Base-by-base conservation (phyloP, 176 grass and related monocot genomes). In the Puccinellia tenuiflora region DNA sequence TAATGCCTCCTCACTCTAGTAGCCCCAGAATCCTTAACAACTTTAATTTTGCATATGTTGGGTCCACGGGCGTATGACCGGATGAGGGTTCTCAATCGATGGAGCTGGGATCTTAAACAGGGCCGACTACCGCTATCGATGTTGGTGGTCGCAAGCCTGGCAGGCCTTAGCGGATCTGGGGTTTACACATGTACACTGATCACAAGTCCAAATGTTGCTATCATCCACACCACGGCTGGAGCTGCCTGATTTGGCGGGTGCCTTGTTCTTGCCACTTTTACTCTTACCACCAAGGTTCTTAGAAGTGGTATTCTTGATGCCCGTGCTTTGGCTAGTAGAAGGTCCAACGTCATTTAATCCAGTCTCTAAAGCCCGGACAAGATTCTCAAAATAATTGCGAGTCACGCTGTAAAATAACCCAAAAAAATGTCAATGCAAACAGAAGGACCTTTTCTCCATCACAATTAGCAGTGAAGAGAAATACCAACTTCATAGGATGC, bases 341-440 rank as follows among this genome's bases (percentile, higher is more conserved):
- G 97, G 89, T n/a, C 93, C 97, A 46, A 99, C 97, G 43, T 96
- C 93, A 51, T 92, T 96, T 85, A 99, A 87, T 63, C 97, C 97
- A 68, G 89, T 96, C 88, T 99, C 97, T 78, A 99, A 63, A 78
- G 97, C 97, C 75, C 84, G 91, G 26, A 99, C 97, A 1, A 99
- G 91, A 83, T 99, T 99, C 84, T 99, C 97, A 81, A 99, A 99
- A 85, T 99, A 99, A 87, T 99, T 99, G 69, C 91, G 91, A 52
- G 97, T 99, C 24, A 99, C 97, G 68, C 97, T 99, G 93, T 82
- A 81, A 80, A 79, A 86, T 21, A 33, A 12, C 39, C 18, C 31
- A 3, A 65, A 5, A 79, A 40, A 50, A 70, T 46, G 74, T 65
- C 76, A 81, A 50, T 78, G 28, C 24, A 48, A 68, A 76, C 53